phyloP scores from a whole-genome alignment of 495 filamentous ascomycete genomes.

The Tuber melanosporum region DNA sequence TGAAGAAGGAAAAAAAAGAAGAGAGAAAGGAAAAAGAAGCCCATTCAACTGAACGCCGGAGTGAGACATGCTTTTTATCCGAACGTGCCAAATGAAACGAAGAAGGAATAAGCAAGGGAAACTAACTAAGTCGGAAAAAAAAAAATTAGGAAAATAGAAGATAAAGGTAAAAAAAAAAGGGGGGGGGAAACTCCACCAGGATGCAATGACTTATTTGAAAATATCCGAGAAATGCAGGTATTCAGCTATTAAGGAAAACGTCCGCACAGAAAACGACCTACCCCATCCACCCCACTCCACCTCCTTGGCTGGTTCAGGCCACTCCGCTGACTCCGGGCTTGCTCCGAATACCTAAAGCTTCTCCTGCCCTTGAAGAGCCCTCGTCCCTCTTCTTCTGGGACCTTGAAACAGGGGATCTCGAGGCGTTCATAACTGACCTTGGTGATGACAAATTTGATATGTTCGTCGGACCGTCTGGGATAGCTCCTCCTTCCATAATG shows the following conservation, averaged over 20 bases:
- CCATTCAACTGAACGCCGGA: slow-evolving; percentile 5
- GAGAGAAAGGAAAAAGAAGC: background rate
- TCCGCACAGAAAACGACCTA: background rate
- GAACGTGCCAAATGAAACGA: background rate
- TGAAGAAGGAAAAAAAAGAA: background rate
- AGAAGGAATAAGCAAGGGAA: background rate
- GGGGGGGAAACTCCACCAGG: background rate
- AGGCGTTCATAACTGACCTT: background rate
- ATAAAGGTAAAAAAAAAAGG: background rate
- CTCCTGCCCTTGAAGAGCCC: background rate
- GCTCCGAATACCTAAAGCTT: background rate
- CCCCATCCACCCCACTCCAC: background rate
- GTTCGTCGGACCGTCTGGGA: background rate
- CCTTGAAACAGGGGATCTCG: background rate
- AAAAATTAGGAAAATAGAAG: background rate
- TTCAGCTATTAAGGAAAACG: background rate
- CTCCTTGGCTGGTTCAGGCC: background rate
- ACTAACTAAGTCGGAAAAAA: background rate
- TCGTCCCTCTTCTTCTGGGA: background rate
- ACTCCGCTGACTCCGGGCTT: background rate
- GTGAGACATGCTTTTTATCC: background rate
- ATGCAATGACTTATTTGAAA: slow-evolving; percentile 5
- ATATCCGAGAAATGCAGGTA: background rate
- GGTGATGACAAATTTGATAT: background rate
- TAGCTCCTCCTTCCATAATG: background rate